A percentile compares a stretch with the other conserved stretches of the same genome.
Conservation (phyloP, 2,329 filamentous ascomycete genomes). For the Ascosphaera apis region DNA sequence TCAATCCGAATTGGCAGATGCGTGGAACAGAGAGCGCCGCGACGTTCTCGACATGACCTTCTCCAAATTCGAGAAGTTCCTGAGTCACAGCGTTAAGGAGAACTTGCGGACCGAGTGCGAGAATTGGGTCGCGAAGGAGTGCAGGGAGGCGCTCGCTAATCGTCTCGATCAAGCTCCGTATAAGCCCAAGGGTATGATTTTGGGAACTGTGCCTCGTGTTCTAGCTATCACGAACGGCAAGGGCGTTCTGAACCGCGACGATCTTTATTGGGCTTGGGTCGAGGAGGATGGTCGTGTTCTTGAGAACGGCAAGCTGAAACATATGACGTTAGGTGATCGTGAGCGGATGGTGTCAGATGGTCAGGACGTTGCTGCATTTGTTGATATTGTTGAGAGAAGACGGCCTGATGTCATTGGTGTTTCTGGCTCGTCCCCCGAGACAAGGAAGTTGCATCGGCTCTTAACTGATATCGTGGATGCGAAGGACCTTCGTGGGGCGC, state of each 20-base stretch:
- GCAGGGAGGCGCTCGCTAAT: slow-evolving; percentile 69
- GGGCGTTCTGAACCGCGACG: slow-evolving; percentile 49
- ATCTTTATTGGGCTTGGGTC: slow-evolving; percentile 75
- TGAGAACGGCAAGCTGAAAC: slow-evolving; percentile 70
- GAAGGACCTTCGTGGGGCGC: slow-evolving; percentile 51
- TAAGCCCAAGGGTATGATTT: slow-evolving; percentile 77
- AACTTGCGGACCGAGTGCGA: slow-evolving; percentile 84
- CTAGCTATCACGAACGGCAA: slow-evolving; percentile 71
- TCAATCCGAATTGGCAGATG: slow-evolving; percentile 80
- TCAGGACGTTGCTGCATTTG: slow-evolving; percentile 43
- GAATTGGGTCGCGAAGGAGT: slow-evolving; percentile 68
- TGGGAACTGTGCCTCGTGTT: slow-evolving; percentile 72
- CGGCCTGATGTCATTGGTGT: slow-evolving; percentile 79
- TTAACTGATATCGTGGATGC: slow-evolving; percentile 56
- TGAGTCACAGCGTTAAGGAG: slow-evolving; percentile 84
- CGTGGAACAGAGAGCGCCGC: slow-evolving; percentile 74
- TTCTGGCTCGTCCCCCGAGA: slow-evolving; percentile 72
- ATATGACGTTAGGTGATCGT: slow-evolving; percentile 43
- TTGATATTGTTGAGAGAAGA: slow-evolving; percentile 54
- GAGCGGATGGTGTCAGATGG: slow-evolving; percentile 44
- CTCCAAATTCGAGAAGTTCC: slow-evolving; percentile 56
- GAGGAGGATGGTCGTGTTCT: slow-evolving; percentile 77
- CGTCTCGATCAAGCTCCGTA: slow-evolving; percentile 89
- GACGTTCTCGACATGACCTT: slow-evolving; percentile 68
- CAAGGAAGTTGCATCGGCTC: slow-evolving; percentile 60